phyloP scores from a whole-genome alignment of 2,329 filamentous ascomycete species.

The Leptodontidium sp. region DNA sequence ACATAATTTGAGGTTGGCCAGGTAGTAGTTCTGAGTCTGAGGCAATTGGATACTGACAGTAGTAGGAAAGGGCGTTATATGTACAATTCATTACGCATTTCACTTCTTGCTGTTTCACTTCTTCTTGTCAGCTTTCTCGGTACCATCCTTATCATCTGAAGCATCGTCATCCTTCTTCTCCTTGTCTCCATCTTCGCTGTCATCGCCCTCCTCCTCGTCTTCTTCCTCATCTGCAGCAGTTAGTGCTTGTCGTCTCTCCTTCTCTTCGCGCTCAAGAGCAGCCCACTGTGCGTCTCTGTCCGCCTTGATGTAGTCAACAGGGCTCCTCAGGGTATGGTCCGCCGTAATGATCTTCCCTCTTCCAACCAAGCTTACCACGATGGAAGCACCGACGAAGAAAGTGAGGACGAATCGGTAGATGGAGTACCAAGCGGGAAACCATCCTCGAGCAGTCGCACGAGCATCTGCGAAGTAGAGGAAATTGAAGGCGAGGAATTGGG shows the following conservation, averaged over 20 bases:
- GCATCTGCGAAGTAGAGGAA: conserved; percentile 87
- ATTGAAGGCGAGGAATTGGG: conserved; percentile 86
- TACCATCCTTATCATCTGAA: conserved; percentile 4
- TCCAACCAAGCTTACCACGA: conserved; percentile 82
- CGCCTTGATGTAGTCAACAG: conserved; percentile 43
- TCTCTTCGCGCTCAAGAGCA: conserved; percentile 44
- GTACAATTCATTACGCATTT: conserved; percentile 4
- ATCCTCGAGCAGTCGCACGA: conserved; percentile 75
- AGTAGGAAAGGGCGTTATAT: conserved; percentile 9
- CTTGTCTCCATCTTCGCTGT: conserved; percentile 37
- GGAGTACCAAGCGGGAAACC: conserved; percentile 85
- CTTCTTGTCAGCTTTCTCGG: conserved; percentile 22
- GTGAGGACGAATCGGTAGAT: conserved; percentile 93
- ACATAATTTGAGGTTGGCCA: too few species aligned
- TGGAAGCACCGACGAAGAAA: conserved; percentile 84
- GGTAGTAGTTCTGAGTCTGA: neutral
- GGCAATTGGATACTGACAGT: neutral
- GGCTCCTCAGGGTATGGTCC: conserved; percentile 43
- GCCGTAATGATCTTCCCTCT: conserved; percentile 66
- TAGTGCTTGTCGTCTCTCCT: conserved; percentile 35
- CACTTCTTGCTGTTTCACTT: conserved; percentile 21
- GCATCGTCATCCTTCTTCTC: conserved; percentile 53
- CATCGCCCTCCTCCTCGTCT: conserved; percentile 27
- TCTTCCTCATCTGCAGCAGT: conserved; percentile 30
- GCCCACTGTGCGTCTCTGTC: conserved; percentile 43